A percentile compares a stretch with the other conserved stretches of the same genome.
Conservation (phyloP, 331 rosid genomes). For the Stylosanthes scabra region DNA sequence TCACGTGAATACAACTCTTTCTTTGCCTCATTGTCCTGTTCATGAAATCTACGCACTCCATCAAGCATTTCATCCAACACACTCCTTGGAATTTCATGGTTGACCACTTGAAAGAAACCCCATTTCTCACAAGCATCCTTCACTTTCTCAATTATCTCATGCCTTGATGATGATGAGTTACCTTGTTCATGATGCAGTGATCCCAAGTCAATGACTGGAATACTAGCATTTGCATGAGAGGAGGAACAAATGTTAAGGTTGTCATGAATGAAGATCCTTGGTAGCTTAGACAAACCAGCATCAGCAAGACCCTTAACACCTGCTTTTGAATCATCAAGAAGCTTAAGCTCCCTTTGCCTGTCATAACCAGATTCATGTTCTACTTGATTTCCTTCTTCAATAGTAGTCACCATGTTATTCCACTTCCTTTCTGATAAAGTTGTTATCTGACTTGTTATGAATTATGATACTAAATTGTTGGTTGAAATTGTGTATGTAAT, state of each 20-base stretch:
- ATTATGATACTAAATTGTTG: too few relatives aligned
- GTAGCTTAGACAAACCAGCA: too few relatives aligned
- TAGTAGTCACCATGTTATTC: slow-evolving; percentile 29
- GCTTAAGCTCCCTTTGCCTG: too few relatives aligned
- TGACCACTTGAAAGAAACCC: slow-evolving; percentile 32
- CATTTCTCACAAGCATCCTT: slow-evolving; percentile 30
- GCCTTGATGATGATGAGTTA: too few relatives aligned
- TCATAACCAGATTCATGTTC: too few relatives aligned
- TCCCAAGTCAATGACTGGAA: slow-evolving; percentile 28
- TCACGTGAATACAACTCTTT: slow-evolving; percentile 31
- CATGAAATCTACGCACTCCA: slow-evolving; percentile 33
- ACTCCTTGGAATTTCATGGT: slow-evolving; percentile 24
- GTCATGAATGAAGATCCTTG: too few relatives aligned
- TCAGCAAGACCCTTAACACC: too few relatives aligned
- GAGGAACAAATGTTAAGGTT: not conserved
- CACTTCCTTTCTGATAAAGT: slow-evolving; percentile 28
- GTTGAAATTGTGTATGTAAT: too few relatives aligned
- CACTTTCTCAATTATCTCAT: slow-evolving; percentile 1
- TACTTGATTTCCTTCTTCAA: too few relatives aligned
- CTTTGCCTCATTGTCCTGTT: slow-evolving; percentile 25
- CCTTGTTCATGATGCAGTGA: too few relatives aligned
- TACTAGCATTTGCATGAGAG: not conserved
- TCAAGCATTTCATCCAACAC: slow-evolving; percentile 27
- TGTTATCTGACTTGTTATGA: too few relatives aligned
- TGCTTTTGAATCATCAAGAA: too few relatives aligned